Conservation (phyloP, 1,284 basidiomycete species). For the Ustilago trichophora region DNA sequence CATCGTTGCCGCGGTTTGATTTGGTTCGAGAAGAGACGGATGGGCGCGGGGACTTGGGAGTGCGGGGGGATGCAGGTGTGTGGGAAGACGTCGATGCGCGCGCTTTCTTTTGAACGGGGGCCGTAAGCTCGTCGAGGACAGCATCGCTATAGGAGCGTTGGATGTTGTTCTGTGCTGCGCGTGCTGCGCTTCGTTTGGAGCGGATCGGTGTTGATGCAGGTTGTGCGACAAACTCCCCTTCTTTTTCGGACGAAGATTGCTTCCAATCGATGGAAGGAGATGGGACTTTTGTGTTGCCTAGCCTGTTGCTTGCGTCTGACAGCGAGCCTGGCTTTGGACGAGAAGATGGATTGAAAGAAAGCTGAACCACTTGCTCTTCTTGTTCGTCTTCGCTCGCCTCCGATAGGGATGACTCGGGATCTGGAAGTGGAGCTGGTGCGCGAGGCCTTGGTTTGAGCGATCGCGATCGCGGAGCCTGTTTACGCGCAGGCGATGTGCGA, state of each 20-base stretch:
- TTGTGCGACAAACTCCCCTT: too few species aligned
- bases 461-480: not conserved
- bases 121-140: not conserved
- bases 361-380: not conserved
- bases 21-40: too few species aligned
- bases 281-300: too few species aligned
- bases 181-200: constrained; percentile 27
- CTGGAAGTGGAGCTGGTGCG: not conserved
- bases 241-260: too few species aligned
- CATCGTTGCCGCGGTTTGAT: not conserved
- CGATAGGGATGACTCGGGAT: not conserved
- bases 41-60: not conserved
- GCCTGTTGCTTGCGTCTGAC: too few species aligned
- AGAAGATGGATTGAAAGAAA: too few species aligned
- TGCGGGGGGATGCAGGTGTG: not conserved
- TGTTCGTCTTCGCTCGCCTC: not conserved
- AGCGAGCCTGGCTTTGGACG: too few species aligned
- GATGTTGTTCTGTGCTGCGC: constrained; percentile 24
- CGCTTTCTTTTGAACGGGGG: constrained; percentile 7
- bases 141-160: constrained; percentile 20
- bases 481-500: not conserved
- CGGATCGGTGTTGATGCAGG: not conserved
- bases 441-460: not conserved
- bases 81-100: constrained; percentile 4
- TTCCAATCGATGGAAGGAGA: too few species aligned